Percentiles rank a stretch among this genome's conserved stretches.
These are phyloP conservation scores for Berkeleyomyces basicola DNA, from an alignment of 2,329 filamentous ascomycete species.

Conservation along the genomic window DNA sequence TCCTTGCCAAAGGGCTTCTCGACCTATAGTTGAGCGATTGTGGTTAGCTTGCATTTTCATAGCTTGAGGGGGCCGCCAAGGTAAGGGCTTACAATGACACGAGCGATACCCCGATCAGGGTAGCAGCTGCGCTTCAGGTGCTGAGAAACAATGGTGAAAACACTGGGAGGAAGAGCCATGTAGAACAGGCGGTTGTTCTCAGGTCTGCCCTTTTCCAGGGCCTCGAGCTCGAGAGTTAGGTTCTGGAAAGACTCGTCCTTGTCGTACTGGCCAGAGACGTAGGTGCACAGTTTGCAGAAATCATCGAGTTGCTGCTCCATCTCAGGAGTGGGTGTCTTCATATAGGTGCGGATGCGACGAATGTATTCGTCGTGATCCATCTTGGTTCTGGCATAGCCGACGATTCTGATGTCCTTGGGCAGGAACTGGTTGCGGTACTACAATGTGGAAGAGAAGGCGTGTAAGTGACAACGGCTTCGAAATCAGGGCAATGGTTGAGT, in stretches of 20 bases:
- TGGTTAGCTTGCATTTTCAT: constrained; percentile 16
- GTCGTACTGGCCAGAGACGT: constrained; percentile 95
- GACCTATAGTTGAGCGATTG: constrained; percentile 38
- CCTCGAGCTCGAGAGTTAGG: constrained; percentile 70
- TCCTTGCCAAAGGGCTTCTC: constrained; percentile 99
- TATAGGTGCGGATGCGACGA: constrained; percentile 88
- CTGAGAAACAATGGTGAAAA: constrained; percentile 95
- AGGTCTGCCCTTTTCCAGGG: constrained; percentile 64
- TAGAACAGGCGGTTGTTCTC: constrained; percentile 93
- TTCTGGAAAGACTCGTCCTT: constrained; percentile 84
- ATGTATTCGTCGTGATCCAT: constrained; percentile 97
- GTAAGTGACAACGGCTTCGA: neutral
- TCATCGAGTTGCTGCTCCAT: constrained; percentile 87
- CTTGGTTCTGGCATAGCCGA: constrained; percentile 98
- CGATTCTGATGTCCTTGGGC: constrained; percentile 86
- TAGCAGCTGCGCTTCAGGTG: constrained; percentile 97
- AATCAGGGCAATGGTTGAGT: constrained; percentile 11
- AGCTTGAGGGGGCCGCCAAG: constrained; percentile 14
- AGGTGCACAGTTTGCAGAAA: constrained; percentile 77
- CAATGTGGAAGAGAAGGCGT: constrained; percentile 7
- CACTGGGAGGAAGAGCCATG: constrained; percentile 94
- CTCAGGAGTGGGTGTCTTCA: constrained; percentile 97
- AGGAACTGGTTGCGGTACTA: constrained; percentile 99
- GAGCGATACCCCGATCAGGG: constrained; percentile 72
- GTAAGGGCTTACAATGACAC: constrained; percentile 62